Base-by-base conservation (phyloP, 192 early-diverging fungal species). In the Phlyctochytrium planicorne region DNA sequence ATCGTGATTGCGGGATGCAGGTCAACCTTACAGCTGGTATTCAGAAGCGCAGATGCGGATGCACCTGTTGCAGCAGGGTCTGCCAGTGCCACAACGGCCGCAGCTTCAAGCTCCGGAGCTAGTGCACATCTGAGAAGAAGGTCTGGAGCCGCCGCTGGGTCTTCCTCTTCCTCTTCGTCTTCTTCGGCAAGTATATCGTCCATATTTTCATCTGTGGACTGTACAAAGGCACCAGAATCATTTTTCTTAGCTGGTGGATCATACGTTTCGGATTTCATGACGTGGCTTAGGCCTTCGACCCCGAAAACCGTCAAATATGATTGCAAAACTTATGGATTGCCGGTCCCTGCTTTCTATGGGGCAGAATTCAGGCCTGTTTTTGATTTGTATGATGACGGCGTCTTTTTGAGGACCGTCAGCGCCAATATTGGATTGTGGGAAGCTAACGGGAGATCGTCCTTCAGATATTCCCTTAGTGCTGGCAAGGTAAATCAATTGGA, bases 371-470 rank as follows among this genome's bases (percentile, higher is more conserved):
- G 20, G 16, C 69, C 69, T 14, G 36, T 40, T 25, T 65, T 71
- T 55, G 61, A 71, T 37, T 29, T 71, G 30, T 53, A 29, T 30
- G 69, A 71, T 27, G 53, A 34, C 1, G 27, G 30, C 35, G 62
- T 65, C 1, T 63, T 55, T 35, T 55, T 64, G 10, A 71, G 59
- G 34, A 20, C 23, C 10, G 69, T 71, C 2, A 53, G 20, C 29
- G 69, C 53, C 25, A 35, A 71, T 34, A 6, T 65, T 59, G 69
- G 53, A 2, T 1, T 71, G 50, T 71, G 69, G 69, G 69, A 71
- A 33, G 29, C 59, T 34, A 62, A 71, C 32, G 69, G 69, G 35
- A 25, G 63, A 10, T 3, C 34, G 24, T 47, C 40, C 6, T 37
- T 64, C 30, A 34, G 35, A n/a, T 71, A 65, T 34, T 64, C 52